Base-by-base conservation (phyloP, 495 filamentous ascomycete species). In the Chaetomium tenue region DNA sequence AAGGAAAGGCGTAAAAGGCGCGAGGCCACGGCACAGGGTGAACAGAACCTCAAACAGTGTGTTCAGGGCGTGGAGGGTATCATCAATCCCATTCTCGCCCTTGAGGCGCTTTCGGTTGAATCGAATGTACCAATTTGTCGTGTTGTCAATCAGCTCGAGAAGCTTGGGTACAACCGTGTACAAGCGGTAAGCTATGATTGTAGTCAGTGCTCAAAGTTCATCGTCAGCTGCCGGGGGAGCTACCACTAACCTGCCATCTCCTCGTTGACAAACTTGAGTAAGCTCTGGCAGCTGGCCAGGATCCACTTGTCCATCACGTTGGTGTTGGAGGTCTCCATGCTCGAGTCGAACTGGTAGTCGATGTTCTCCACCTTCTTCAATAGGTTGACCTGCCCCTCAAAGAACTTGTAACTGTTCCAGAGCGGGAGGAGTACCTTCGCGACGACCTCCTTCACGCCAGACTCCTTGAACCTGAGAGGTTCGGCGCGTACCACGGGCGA, bases 281-380 rank as follows among this genome's bases (percentile, higher is more conserved):
- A 83, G 72, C 90, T 93, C 72, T 98, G 94, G 75, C 92, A 96
- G 70, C 87, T 90, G 47, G 94, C 94, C 63, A 98, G 76, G 69
- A 98, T 94, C 94, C 94, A 98, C 65, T 87, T 86, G 71, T 98
- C 94, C 91, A 98, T 96, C 50, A 98, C 91, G 65, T 98, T 98
- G 40, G 85, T 87, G 72, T 93, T 96, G 15, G 81, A 85, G 44
- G 81, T 78, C 72, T 92, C 89, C 56, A 87, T 84, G 63, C 83
- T 81, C 3, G 91, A 89, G 68, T 94, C 87, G 73, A 94, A 97
- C 52, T 86, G 72, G 71, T 87, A 98, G 66, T 94, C 88, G 18
- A 89, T 78, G 50, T 86, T 82, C 61, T 90, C 87, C 53, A 93
- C 81, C 82, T 98, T 98, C 82, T 97, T 97, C 64, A 96, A 78